Percentiles rank a stretch among this genome's conserved stretches.
phyloP scores from a whole-genome alignment of 164 flowering plant genomes.

The Berberis thunbergii region DNA sequence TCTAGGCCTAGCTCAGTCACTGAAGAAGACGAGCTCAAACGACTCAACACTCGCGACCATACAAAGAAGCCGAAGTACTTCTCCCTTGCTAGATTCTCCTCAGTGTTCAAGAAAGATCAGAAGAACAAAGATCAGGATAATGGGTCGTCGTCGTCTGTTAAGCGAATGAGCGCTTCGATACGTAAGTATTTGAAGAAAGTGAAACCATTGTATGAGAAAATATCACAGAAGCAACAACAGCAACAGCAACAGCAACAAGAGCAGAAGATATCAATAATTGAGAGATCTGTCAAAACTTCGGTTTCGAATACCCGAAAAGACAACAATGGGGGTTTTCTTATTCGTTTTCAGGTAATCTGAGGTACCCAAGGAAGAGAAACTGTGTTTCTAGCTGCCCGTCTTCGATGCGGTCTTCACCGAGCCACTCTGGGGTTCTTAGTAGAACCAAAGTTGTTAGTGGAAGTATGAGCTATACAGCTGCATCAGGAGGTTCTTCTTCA shows the following conservation, averaged over 20 bases:
- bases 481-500: conserved; percentile 34
- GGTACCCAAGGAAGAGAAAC: conserved; percentile 50
- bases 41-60: neutral
- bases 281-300: conserved; percentile 3
- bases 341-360: conserved; percentile 78
- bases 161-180: conserved; percentile 36
- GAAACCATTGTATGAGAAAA: conserved; percentile 73
- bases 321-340: conserved; percentile 20
- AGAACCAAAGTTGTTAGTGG: conserved; percentile 12
- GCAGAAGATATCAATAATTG: conserved; percentile 8
- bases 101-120: conserved; percentile 57
- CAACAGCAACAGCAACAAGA: conserved; percentile 17
- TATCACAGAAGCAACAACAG: conserved; percentile 36
- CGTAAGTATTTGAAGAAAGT: conserved; percentile 77
- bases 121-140: conserved; percentile 14
- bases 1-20: conserved; percentile 74
- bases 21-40: conserved; percentile 21
- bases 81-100: conserved; percentile 57
- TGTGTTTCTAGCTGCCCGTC: conserved; percentile 74
- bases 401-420: conserved; percentile 90
- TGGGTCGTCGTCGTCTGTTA: conserved; percentile 37
- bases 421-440: conserved; percentile 60
- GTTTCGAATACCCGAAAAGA: conserved; percentile 15
- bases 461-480: neutral
- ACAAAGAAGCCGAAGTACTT: conserved; percentile 44